Percentiles rank a stretch among this genome's conserved stretches.
These are phyloP conservation scores for Saccharomyces pastorianus DNA, from an alignment of 1,139 yeast genomes.

Conservation along the genomic window DNA sequence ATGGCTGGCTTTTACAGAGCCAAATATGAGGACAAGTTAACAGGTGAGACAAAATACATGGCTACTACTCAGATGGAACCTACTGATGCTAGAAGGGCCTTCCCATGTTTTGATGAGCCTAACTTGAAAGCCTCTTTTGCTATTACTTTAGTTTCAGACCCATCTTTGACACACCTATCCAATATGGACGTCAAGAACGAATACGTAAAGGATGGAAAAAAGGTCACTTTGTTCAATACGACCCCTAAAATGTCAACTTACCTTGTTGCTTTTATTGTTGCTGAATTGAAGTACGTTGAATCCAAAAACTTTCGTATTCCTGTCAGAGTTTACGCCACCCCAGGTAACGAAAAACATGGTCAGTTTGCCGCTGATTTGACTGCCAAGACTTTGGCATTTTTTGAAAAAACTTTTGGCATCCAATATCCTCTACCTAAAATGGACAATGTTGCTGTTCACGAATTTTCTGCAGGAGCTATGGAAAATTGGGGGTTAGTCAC, in stretches of 20 bases:
- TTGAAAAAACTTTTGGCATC: conserved; percentile 61
- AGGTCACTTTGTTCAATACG: conserved; percentile 46
- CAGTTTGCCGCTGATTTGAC: conserved; percentile 63
- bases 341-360: conserved; percentile 61
- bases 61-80: conserved; percentile 84
- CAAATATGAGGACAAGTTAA: conserved; percentile 50
- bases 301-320: conserved; percentile 61
- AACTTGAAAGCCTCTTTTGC: conserved; percentile 65
- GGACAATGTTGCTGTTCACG: conserved; percentile 77
- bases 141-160: conserved; percentile 49
- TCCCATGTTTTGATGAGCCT: conserved; percentile 81
- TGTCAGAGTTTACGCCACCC: conserved; percentile 72
- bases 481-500: conserved; percentile 88
- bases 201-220: conserved; percentile 42
- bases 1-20: conserved; percentile 83
- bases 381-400: conserved; percentile 66
- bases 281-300: conserved; percentile 71
- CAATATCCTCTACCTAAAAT: conserved; percentile 75
- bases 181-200: conserved; percentile 58
- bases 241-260: conserved; percentile 80
- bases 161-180: conserved; percentile 57
- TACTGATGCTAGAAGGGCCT: conserved; percentile 76
- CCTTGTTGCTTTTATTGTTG: conserved; percentile 72
- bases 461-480: conserved; percentile 85
- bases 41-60: conserved; percentile 55